These are phyloP conservation scores for Saksenaea vasiformis DNA, from an alignment of 371 early-diverging fungal species.

Conservation along the genomic window DNA sequence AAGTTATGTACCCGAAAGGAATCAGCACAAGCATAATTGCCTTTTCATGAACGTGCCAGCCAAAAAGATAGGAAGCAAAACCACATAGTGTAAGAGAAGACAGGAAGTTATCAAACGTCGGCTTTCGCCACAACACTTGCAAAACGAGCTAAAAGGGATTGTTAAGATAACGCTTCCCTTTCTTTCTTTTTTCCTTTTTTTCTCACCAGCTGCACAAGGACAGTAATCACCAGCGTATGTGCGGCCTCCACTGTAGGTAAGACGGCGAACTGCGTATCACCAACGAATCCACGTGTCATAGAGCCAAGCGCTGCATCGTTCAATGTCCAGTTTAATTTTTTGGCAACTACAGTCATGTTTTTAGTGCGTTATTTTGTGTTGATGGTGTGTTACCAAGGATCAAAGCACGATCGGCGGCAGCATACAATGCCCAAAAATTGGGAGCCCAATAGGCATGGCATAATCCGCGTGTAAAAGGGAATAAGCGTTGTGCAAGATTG, in stretches of 20 bases:
- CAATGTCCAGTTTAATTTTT: constrained; percentile 40
- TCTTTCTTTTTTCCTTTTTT: neutral
- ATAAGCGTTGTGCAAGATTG: constrained; percentile 84
- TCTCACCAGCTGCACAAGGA: constrained; percentile 70
- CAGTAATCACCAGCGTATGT: constrained; percentile 77
- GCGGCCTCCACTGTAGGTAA: constrained; percentile 76
- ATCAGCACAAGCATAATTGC: constrained; percentile 86
- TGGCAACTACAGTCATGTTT: constrained; percentile 28
- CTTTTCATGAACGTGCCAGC: constrained; percentile 99
- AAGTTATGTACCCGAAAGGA: constrained; percentile 71
- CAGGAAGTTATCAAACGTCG: constrained; percentile 74
- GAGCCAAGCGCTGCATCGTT: constrained; percentile 58
- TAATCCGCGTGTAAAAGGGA: constrained; percentile 96
- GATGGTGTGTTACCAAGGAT: constrained; percentile 39
- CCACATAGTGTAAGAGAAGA: constrained; percentile 77
- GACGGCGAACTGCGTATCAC: constrained; percentile 83
- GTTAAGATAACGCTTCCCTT: neutral
- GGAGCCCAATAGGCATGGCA: constrained; percentile 98
- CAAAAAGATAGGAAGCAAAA: constrained; percentile 89
- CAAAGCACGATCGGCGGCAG: constrained; percentile 77
- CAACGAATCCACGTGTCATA: constrained; percentile 91
- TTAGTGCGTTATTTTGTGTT: neutral
- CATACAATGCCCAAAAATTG: constrained; percentile 96
- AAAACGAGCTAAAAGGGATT: constrained; percentile 30
- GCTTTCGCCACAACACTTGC: constrained; percentile 64